Conservation (phyloP, 495 filamentous ascomycete genomes). For the Annulohypoxylon nitens region DNA sequence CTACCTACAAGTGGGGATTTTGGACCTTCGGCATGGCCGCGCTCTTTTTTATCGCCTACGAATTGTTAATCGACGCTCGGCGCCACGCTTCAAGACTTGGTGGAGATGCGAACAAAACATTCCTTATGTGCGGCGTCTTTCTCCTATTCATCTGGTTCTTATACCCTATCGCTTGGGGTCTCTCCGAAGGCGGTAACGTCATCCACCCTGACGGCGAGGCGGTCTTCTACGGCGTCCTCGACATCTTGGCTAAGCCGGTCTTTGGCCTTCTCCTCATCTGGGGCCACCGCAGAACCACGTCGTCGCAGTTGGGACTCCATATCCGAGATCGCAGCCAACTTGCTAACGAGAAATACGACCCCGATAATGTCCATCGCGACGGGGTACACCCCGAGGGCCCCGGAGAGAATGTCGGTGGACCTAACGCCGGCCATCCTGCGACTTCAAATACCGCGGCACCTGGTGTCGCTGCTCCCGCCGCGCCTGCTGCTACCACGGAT, state of each 20-base stretch:
- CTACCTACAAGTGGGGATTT: slow-evolving; percentile 76
- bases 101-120: slow-evolving; percentile 62
- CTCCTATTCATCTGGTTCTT: slow-evolving; percentile 70
- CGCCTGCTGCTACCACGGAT: neutral
- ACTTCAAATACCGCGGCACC: neutral
- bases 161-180: slow-evolving; percentile 78
- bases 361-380: slow-evolving; percentile 1
- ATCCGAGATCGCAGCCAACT: slow-evolving; percentile 43
- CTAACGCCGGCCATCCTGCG: neutral
- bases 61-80: slow-evolving; percentile 65
- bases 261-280: slow-evolving; percentile 64
- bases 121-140: slow-evolving; percentile 64
- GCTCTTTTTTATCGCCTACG: slow-evolving; percentile 69
- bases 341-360: slow-evolving; percentile 40
- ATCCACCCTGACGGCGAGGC: slow-evolving; percentile 72
- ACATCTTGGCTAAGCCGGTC: slow-evolving; percentile 71
- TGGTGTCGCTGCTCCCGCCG: neutral
- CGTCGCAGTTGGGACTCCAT: slow-evolving; percentile 61
- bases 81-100: slow-evolving; percentile 67
- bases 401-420: slow-evolving; percentile 36
- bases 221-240: slow-evolving; percentile 78
- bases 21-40: slow-evolving; percentile 73
- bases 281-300: slow-evolving; percentile 69
- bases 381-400: slow-evolving; percentile 37
- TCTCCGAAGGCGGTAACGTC: slow-evolving; percentile 75